A percentile compares a stretch with the other conserved stretches of the same genome.
phyloP scores from a whole-genome alignment of 352 stramenopile species.

The Globisporangium splendens region DNA sequence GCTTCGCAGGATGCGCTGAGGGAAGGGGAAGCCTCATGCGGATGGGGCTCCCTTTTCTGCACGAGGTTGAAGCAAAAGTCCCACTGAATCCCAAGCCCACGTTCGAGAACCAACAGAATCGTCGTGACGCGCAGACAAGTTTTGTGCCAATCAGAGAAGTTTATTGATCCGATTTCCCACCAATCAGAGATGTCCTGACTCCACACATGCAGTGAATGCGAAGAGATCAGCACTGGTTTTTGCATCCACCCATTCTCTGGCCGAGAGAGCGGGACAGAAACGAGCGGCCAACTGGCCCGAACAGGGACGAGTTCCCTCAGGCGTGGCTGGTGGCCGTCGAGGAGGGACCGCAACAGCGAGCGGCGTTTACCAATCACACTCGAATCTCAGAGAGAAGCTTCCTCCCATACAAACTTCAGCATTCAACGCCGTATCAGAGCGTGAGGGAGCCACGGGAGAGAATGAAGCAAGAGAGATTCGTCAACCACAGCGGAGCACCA shows the following conservation, averaged over 20 bases:
- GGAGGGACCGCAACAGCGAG: too few relatives aligned
- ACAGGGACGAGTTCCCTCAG: background rate
- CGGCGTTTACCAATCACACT: too few relatives aligned
- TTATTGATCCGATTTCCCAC: background rate
- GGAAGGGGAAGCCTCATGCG: background rate
- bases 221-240: background rate
- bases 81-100: background rate
- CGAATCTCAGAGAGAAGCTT: too few relatives aligned
- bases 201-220: conserved; percentile 13
- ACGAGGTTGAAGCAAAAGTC: conserved; percentile 35
- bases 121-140: background rate
- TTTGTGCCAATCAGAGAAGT: background rate
- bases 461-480: too few relatives aligned
- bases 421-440: too few relatives aligned
- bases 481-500: too few relatives aligned
- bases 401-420: too few relatives aligned
- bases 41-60: conserved; percentile 15
- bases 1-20: conserved; percentile 2
- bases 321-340: background rate
- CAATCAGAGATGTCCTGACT: background rate
- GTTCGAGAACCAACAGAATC: conserved; percentile 13
- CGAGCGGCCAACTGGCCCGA: conserved; percentile 18
- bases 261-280: conserved; percentile 11
- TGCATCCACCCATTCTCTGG: conserved; percentile 10
- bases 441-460: too few relatives aligned